Conservation (phyloP, 768 basidiomycete species). For the Mrakia hoshinonis region DNA sequence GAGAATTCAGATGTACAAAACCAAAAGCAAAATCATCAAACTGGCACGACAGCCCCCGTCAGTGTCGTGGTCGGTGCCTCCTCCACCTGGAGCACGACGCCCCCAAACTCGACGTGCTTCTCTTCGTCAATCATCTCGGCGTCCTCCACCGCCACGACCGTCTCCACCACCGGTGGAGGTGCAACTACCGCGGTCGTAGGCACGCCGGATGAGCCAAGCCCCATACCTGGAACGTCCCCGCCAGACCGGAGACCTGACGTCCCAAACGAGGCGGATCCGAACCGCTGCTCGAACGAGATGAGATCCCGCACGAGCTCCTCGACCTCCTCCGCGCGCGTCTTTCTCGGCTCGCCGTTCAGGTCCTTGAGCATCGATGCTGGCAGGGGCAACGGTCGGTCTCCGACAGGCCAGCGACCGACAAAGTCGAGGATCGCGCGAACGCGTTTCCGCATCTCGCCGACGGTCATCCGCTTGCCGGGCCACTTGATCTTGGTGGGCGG, state of each 20-base stretch:
- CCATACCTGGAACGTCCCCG: too few relatives aligned
- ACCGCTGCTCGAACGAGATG: slow-evolving; percentile 26
- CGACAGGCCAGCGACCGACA: slow-evolving; percentile 61
- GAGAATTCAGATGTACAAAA: too few relatives aligned
- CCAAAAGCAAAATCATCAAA: too few relatives aligned
- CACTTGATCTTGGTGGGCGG: slow-evolving; percentile 64
- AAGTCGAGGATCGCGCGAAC: slow-evolving; percentile 73
- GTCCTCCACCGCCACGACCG: too few relatives aligned
- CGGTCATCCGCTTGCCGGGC: slow-evolving; percentile 71
- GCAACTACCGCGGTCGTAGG: background rate
- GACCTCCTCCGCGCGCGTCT: slow-evolving; percentile 21
- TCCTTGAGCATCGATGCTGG: background rate
- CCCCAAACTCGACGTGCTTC: too few relatives aligned
- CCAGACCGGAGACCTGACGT: background rate
- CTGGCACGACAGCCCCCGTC: too few relatives aligned
- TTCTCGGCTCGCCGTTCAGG: background rate
- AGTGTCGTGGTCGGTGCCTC: too few relatives aligned
- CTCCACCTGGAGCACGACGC: too few relatives aligned
- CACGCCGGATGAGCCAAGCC: background rate
- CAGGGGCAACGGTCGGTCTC: slow-evolving; percentile 28
- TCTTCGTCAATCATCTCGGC: too few relatives aligned
- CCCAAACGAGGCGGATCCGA: slow-evolving; percentile 9
- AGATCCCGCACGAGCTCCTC: slow-evolving; percentile 27
- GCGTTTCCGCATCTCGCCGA: slow-evolving; percentile 30
- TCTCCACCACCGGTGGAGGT: too few relatives aligned